These are phyloP conservation scores for Barnettozyma sp. DNA, from an alignment of 805 yeast genomes.

Conservation along the genomic window DNA sequence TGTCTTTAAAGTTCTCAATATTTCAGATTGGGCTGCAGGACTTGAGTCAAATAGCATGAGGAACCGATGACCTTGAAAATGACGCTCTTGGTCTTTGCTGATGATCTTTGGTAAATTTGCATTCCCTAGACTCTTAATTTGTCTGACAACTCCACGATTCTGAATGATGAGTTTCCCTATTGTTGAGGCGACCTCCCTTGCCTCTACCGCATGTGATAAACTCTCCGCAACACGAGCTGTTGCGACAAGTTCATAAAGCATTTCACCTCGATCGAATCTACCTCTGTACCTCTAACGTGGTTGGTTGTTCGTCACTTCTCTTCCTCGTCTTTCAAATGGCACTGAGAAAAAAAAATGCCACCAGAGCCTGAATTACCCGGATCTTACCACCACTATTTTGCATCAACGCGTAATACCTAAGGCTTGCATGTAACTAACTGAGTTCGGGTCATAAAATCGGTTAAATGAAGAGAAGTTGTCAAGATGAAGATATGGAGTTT, in stretches of 20 bases:
- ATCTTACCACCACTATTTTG: no score
- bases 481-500: background rate
- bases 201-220: conserved; percentile 45
- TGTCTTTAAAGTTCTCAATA: conserved; percentile 66
- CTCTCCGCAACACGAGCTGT: conserved; percentile 76
- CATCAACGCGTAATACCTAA: no score
- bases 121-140: conserved; percentile 71
- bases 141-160: conserved; percentile 92
- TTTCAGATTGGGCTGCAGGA: conserved; percentile 79
- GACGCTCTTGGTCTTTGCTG: conserved; percentile 80
- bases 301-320: no score
- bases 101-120: conserved; percentile 73
- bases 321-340: background rate
- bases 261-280: no score
- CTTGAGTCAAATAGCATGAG: conserved; percentile 82
- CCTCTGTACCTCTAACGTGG: no score
- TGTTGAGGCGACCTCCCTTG: conserved; percentile 57
- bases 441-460: no score
- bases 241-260: conserved; percentile 89
- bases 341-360: background rate
- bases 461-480: background rate
- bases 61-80: conserved; percentile 87
- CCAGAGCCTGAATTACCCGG: background rate
- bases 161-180: conserved; percentile 76
- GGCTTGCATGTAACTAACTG: no score